Conservation (phyloP, 441 rosid species). For the Bruguiera hainesii region DNA sequence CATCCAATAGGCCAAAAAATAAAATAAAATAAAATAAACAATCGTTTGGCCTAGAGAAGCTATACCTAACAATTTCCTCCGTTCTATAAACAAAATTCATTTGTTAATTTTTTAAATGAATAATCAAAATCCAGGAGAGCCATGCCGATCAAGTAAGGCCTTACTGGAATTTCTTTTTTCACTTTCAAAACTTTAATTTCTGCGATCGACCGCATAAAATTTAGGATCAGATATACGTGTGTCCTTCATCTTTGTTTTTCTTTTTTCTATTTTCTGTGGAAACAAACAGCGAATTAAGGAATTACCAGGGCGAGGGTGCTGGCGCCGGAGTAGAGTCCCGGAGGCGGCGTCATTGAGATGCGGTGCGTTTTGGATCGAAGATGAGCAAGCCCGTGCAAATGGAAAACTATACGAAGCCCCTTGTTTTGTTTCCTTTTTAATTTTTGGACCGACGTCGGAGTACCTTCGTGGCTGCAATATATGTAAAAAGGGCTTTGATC, state of each 20-base stretch:
- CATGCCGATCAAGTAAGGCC: too few species aligned
- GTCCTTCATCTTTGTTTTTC: background rate
- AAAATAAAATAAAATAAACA: background rate
- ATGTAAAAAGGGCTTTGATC: too few species aligned
- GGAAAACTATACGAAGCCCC: background rate
- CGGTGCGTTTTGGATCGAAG: background rate
- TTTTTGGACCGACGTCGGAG: too few species aligned
- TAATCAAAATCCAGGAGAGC: too few species aligned
- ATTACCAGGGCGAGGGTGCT: constrained; percentile 85
- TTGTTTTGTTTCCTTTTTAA: too few species aligned
- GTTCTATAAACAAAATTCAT: background rate
- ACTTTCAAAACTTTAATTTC: too few species aligned
- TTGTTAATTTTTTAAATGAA: background rate
- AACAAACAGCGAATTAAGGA: background rate
- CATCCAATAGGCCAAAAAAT: background rate
- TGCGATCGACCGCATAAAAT: background rate
- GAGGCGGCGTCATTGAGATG: constrained; percentile 61
- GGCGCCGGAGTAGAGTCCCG: constrained; percentile 88
- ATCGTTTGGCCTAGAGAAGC: too few species aligned
- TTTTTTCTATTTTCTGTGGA: background rate
- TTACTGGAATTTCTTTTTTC: too few species aligned
- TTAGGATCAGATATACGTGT: background rate
- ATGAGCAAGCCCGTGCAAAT: background rate
- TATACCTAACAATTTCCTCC: background rate
- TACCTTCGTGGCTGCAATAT: too few species aligned